Base-by-base conservation (phyloP, 2,329 filamentous ascomycete genomes). In the Ophiostoma ips region DNA sequence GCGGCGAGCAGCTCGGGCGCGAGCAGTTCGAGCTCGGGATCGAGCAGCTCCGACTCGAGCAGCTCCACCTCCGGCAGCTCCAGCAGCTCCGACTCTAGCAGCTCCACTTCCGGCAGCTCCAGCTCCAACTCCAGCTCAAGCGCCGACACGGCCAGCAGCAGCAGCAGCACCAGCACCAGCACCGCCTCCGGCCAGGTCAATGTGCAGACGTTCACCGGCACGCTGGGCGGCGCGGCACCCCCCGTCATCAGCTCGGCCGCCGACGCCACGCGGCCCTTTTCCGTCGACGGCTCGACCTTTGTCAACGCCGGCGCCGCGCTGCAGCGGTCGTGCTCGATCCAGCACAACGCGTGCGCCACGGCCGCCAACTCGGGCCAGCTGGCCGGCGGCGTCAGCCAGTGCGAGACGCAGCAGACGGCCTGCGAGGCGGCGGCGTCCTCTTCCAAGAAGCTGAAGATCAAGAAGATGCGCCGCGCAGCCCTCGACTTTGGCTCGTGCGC, bases 261-360 rank as follows among this genome's bases (percentile, higher is more conserved):
- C 35, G 53, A 59, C 30, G 56, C 61, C 10, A 57, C 62, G 41
- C 66, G 67, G 15, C 70, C 70, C 48, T 75, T 74, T 60, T 64
- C 60, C 46, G 78, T 78, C 55, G 78, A 72, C 50, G 71, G 69
- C 15, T 70, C 71, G 50, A 76, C 69, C 53, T 81, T 81, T 61
- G 65, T 71, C 5, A 68, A 68, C 55, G 56, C 59, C 10, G 66
- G 63, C 41, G 70, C 68, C 34, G 71, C 71, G 10, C 58, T 71
- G 52, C 64, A 67, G 61, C 69, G 71, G 24, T 71, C 70, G 11
- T 74, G 71, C 58, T 67, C 70, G 51, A 64, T 72, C 35, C 71
- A 73, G 62, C 67, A 73, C 62, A 73, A 73, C 59, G 64, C 66
- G 10, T 73, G 71, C 61, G 64, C 70, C 55, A 68, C 68, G 57